A percentile compares a stretch with the other conserved stretches of the same genome.
These are phyloP conservation scores for Mollisia scopiformis DNA, from an alignment of 2,329 filamentous ascomycete species.

Conservation along the genomic window DNA sequence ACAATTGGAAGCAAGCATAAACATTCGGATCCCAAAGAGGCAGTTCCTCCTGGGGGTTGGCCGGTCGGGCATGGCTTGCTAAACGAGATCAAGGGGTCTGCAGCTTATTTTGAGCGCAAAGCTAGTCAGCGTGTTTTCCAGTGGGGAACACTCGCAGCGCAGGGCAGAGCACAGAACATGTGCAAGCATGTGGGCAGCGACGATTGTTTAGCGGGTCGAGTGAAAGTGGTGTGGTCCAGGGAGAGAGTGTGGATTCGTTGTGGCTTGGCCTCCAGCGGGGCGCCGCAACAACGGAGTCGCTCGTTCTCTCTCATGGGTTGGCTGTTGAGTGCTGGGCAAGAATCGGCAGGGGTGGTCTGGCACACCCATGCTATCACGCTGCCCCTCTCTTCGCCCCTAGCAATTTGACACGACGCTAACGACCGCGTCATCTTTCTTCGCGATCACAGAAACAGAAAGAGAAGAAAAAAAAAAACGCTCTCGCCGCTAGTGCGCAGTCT, in stretches of 20 bases:
- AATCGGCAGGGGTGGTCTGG: no score
- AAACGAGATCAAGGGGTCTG: slow-evolving; percentile 20
- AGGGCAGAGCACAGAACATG: no score
- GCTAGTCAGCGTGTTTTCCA: not conserved
- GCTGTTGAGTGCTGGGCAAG: not conserved
- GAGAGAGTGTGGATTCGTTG: not conserved
- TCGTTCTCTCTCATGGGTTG: not conserved
- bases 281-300: slow-evolving; percentile 13
- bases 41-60: not conserved
- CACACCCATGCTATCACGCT: not conserved
- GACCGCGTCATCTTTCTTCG: slow-evolving; percentile 27
- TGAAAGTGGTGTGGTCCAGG: not conserved
- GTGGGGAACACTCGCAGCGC: not conserved
- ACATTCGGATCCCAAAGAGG: not conserved
- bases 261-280: slow-evolving; percentile 4
- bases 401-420: slow-evolving; percentile 27
- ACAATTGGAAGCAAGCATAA: not conserved
- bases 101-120: slow-evolving; percentile 7
- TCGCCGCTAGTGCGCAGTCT: no score
- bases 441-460: no score
- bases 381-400: slow-evolving; percentile 9
- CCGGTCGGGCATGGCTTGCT: not conserved
- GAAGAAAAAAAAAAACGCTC: no score
- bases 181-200: not conserved
- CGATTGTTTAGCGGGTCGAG: no score